Conservation (phyloP, 2,329 filamentous ascomycete species). For the Colletotrichum sojae region DNA sequence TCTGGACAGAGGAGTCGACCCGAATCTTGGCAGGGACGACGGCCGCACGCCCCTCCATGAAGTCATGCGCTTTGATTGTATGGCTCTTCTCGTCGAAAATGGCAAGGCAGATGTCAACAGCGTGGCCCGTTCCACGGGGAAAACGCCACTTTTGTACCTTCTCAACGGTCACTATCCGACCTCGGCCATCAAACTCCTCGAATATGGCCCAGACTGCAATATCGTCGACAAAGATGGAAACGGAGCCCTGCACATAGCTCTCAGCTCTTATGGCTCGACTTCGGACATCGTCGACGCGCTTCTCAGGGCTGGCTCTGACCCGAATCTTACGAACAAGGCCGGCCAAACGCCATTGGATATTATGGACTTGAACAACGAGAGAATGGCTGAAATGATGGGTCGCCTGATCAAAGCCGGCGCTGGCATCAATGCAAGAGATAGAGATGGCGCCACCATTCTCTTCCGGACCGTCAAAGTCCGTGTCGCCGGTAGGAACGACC, state of each 20-base stretch:
- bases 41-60: constrained; percentile 43
- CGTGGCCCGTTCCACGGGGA: constrained; percentile 35
- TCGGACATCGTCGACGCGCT: constrained; percentile 30
- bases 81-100: constrained; percentile 45
- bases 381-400: not conserved
- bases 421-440: constrained; percentile 43
- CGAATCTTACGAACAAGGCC: constrained; percentile 41
- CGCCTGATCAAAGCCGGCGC: constrained; percentile 43
- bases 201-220: constrained; percentile 43
- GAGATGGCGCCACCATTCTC: constrained; percentile 40
- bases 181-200: constrained; percentile 27
- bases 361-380: not conserved
- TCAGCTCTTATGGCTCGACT: not conserved
- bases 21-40: constrained; percentile 37
- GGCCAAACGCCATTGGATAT: constrained; percentile 41
- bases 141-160: constrained; percentile 44
- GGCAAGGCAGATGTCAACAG: constrained; percentile 45
- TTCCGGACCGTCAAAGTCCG: constrained; percentile 24
- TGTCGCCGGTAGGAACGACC: not conserved
- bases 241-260: constrained; percentile 41
- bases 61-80: constrained; percentile 2
- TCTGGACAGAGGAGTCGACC: constrained; percentile 45
- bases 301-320: constrained; percentile 43
- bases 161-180: not conserved
- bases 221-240: constrained; percentile 43